Evolutionary conservation across 179 eudicot species (phyloP), one percentile per base, ranked within the genome.

Genomic region (Corrigiola litoralis): DNA sequence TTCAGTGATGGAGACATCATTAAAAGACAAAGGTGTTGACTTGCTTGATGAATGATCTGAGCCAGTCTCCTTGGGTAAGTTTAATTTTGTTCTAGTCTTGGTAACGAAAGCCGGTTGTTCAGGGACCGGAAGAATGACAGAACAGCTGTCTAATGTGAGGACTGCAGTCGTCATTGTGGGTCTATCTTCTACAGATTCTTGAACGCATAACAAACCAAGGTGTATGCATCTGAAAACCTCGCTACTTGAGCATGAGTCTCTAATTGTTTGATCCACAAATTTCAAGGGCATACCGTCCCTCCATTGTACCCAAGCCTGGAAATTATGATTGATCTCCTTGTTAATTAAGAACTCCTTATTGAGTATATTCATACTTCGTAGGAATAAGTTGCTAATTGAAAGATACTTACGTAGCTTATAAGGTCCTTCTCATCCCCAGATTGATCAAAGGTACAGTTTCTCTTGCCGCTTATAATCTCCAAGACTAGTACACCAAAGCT

Each of bases 1-100:
- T 20, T 61, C 68, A 29, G 68, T 34, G 41, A 67, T 33, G 18
- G 72, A 54, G 32, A 29, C 68, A n/a, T 53, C 74, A 45, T 70
- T 70, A 16, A 33, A 6, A 8, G 67, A 50, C 61, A 14, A 36
- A 7, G 6, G 70, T 13, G 28, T 14, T 36, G 72, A 68, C n/a
- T 34, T 68, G 37, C 58, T 42, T 1, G 55, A 47, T 16, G 60
- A 66, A 13, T 49, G n/a, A 49, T 40, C 51, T 5, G 59, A 46
- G 10, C 6, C 17, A 1, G 16, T 6, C 23, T 40, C 49, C 12
- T 41, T 59, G 0, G 63, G 0, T 0, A n/a, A 7, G 4, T 29
- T 16, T 16, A 27, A 31, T 4, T 55, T 34, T 2, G 3, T 24
- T 59, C 13, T 63, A 21, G 34, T 14, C 9, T 34, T 10, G 4